Conservation (phyloP, 2,329 filamentous ascomycete species). For the Trichoderma guizhouense region DNA sequence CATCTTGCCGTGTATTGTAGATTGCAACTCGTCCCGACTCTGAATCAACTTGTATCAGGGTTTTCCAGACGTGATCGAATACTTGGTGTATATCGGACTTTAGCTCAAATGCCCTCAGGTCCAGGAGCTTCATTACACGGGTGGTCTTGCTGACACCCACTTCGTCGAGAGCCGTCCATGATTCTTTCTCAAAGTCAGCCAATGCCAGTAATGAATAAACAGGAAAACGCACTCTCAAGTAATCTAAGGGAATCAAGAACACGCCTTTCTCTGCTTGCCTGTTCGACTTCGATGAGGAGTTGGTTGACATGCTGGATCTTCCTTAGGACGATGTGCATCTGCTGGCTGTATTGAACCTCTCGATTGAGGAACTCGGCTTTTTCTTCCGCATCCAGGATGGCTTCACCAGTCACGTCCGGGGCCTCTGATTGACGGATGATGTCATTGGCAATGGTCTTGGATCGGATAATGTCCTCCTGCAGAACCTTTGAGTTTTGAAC, state of each 20-base stretch:
- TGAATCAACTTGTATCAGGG: slow-evolving; percentile 61
- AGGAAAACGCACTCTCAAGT: slow-evolving; percentile 48
- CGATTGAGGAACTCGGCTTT: slow-evolving; percentile 55
- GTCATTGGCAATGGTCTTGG: slow-evolving; percentile 73
- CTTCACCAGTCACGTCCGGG: slow-evolving; percentile 51
- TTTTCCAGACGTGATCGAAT: slow-evolving; percentile 68
- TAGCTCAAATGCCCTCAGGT: slow-evolving; percentile 62
- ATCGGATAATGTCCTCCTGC: slow-evolving; percentile 79
- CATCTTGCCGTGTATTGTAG: slow-evolving; percentile 48
- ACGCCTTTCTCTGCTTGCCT: slow-evolving; percentile 50
- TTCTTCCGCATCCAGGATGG: slow-evolving; percentile 50
- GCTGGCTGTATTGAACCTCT: slow-evolving; percentile 58
- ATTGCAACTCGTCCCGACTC: slow-evolving; percentile 56
- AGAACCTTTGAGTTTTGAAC: slow-evolving; percentile 78
- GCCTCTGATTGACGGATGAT: slow-evolving; percentile 76
- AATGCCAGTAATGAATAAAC: background rate
- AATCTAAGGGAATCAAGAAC: slow-evolving; percentile 55
- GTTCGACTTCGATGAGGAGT: slow-evolving; percentile 60
- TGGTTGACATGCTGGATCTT: slow-evolving; percentile 56
- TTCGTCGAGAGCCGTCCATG: slow-evolving; percentile 55
- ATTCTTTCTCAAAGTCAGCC: slow-evolving; percentile 39
- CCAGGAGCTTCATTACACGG: slow-evolving; percentile 62
- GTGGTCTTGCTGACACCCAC: slow-evolving; percentile 61
- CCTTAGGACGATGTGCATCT: slow-evolving; percentile 50
- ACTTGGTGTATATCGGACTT: slow-evolving; percentile 63